These are phyloP conservation scores for Cryptosporidium xiaoi DNA, from an alignment of 169 alveolate species.

Conservation along the genomic window DNA sequence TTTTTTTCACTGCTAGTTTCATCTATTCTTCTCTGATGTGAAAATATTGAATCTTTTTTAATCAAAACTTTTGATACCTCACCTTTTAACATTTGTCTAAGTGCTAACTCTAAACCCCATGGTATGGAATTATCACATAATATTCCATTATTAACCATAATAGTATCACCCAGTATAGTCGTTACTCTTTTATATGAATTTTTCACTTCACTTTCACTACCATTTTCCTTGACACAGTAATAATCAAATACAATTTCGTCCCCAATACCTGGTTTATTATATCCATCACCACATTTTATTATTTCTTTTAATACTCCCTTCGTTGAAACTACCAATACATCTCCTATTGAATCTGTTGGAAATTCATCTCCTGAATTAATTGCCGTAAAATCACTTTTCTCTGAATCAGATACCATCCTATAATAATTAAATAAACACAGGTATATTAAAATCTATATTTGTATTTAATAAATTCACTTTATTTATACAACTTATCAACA, in stretches of 20 bases:
- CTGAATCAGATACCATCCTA: constrained; percentile 14
- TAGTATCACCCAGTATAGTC: constrained; percentile 17
- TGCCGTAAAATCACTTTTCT: constrained; percentile 22
- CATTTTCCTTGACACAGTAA: neutral
- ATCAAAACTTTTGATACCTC: constrained; percentile 36
- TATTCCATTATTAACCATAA: neutral
- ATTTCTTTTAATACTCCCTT: constrained; percentile 57
- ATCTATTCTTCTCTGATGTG: constrained; percentile 12
- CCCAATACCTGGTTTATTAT: constrained; percentile 65
- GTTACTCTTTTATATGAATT: neutral
- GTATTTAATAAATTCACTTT: neutral
- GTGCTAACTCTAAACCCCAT: constrained; percentile 67
- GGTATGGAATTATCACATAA: constrained; percentile 12
- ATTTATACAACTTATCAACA: neutral
- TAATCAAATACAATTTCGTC: constrained; percentile 39
- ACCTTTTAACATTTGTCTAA: constrained; percentile 57
- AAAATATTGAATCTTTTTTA: constrained; percentile 14
- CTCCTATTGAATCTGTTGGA: constrained; percentile 46
- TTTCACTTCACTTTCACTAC: neutral
- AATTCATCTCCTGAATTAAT: constrained; percentile 64
- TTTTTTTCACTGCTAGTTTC: neutral
- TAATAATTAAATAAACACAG: no score
- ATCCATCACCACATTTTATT: constrained; percentile 49
- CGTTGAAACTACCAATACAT: constrained; percentile 21
- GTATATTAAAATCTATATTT: neutral